Evolutionary conservation across 177 flowering plant species (phyloP), one percentile per base, ranked within the genome.

Genomic region (Vitis hybrid): DNA sequence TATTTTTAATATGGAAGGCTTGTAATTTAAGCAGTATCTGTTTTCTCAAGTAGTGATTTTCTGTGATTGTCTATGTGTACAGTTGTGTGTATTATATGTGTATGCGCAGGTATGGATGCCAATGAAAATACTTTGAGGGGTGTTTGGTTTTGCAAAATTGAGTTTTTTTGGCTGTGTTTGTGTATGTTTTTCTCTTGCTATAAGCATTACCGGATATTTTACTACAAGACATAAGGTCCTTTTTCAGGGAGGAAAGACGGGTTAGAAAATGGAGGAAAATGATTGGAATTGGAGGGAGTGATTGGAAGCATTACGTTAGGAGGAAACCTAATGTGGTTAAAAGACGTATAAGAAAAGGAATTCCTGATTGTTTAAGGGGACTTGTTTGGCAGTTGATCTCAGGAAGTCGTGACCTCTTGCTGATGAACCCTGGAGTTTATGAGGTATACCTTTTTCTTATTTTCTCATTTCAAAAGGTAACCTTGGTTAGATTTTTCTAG

Each of bases 301-400:
- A 95, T 73, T 95, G 99, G 99, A 95, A 95, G 85, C 93, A 89
- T 76, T 95, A 90, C 78, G 87, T 85, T 58, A 78, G 93, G 75
- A 86, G 97, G 72, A 95, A 91, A 81, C 94, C 97, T 41, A 87
- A 88, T 75, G 97, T 93, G 56, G 97, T 95, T 51, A 89, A 85
- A 78, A 83, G 98, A 76, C 93, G 97, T 54, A 87, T 91, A 68
- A 83, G 97, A 71, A 95, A 90, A 80, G 98, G 99, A 73, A 90
- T 95, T 73, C 99, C 99, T 62, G 97, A 93, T 82, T 91, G 99
- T 74, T 81, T 95, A 71, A 87, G 99, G 75, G 98, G 98, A 57
- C 94, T 93, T 72, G 99, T 95, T 65, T 95, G 99, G 99, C 99
- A 95, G 79, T 83, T 95, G 83, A 89, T 95, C 49, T 93, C 99